These are phyloP conservation scores for Allium fistulosum DNA, from an alignment of 106 monocot genomes.

Conservation along the genomic window DNA sequence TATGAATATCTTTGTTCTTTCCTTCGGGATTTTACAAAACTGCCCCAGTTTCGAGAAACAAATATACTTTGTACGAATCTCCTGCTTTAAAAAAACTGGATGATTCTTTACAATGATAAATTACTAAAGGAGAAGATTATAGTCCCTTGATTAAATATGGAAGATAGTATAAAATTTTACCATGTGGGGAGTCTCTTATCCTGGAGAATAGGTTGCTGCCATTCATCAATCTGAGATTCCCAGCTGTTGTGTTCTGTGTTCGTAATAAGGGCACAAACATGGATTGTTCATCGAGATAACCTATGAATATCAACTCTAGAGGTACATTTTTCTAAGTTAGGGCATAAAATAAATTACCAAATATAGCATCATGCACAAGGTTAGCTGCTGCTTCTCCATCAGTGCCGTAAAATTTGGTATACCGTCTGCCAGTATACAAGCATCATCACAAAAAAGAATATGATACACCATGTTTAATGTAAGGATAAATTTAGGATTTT, in stretches of 20 bases:
- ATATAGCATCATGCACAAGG: constrained; percentile 59
- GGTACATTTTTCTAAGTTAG: neutral
- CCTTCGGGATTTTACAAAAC: too few relatives aligned
- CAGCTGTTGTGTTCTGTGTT: constrained; percentile 22
- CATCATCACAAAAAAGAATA: neutral
- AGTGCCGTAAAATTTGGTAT: constrained; percentile 65
- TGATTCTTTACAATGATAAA: too few relatives aligned
- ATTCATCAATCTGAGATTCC: constrained; percentile 91
- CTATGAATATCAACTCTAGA: neutral
- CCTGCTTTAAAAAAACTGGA: neutral
- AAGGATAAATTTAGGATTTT: neutral
- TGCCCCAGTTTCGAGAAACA: neutral
- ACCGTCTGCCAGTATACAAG: constrained; percentile 37
- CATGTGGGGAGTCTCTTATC: constrained; percentile 74
- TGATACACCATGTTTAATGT: neutral
- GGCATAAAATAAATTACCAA: constrained; percentile 18
- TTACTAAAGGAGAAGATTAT: too few relatives aligned
- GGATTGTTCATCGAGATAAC: neutral
- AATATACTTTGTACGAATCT: neutral
- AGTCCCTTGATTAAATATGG: neutral
- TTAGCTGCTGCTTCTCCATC: constrained; percentile 45
- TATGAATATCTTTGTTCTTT: too few relatives aligned
- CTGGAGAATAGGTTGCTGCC: constrained; percentile 84
- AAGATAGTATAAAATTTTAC: constrained; percentile 21
- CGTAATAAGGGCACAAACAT: neutral